Percentiles rank a stretch among this genome's conserved stretches.
These are phyloP conservation scores for Penicillium sp. DNA, from an alignment of 2,329 filamentous ascomycete species.

Conservation along the genomic window DNA sequence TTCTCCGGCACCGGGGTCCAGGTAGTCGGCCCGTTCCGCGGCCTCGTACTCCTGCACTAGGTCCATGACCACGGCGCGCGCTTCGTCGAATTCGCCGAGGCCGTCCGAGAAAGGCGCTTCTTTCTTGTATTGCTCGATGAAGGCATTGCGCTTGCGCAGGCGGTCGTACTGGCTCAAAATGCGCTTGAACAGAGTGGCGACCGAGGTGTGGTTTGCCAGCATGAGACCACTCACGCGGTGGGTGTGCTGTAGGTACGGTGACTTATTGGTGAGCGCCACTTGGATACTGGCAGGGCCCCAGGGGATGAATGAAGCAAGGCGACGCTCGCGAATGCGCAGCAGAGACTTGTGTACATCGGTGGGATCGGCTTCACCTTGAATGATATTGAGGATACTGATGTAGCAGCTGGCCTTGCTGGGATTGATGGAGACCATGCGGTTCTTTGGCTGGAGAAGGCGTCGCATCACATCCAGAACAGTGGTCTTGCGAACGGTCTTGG, in stretches of 20 bases:
- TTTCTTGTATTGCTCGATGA: conserved; percentile 94
- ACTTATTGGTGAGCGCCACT: conserved; percentile 93
- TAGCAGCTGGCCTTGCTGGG: conserved; percentile 98
- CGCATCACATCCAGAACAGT: conserved; percentile 98
- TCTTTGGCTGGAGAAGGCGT: conserved; percentile 91
- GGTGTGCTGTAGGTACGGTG: conserved; percentile 90
- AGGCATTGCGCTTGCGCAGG: conserved; percentile 93
- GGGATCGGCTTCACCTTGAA: conserved; percentile 96
- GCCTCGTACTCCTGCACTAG: conserved; percentile 94
- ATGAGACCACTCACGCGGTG: conserved; percentile 95
- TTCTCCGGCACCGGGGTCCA: conserved; percentile 67
- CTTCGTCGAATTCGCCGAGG: conserved; percentile 91
- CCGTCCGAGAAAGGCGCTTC: conserved; percentile 91
- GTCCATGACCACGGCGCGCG: conserved; percentile 85
- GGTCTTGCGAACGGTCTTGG: conserved; percentile 96
- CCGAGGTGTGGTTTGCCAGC: conserved; percentile 97
- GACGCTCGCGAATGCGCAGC: conserved; percentile 88
- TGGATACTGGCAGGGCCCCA: conserved; percentile 98
- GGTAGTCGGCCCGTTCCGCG: conserved; percentile 84
- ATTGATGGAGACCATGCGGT: conserved; percentile 96
- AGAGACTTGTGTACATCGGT: conserved; percentile 98
- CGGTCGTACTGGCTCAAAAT: conserved; percentile 91
- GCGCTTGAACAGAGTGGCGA: conserved; percentile 92
- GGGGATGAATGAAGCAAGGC: conserved; percentile 93
- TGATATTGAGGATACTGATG: conserved; percentile 98